A percentile compares a stretch with the other conserved stretches of the same genome.
Evolutionary conservation across 257 asterid species (phyloP).

Genomic region (Orobanche coerulescens): DNA sequence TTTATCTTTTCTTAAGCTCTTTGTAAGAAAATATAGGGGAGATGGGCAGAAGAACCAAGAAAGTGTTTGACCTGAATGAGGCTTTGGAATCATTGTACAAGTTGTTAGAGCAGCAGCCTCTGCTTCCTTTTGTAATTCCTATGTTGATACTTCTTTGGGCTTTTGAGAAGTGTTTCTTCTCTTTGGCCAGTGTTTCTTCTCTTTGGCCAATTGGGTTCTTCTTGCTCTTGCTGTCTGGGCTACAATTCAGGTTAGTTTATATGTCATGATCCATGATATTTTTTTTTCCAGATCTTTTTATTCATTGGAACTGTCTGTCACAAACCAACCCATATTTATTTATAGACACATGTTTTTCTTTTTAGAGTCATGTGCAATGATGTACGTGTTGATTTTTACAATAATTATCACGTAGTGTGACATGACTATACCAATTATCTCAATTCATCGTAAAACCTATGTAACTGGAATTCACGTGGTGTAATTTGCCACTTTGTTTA

Average conservation of each 20-base stretch:
- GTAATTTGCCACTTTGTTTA: background rate
- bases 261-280: background rate
- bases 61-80: constrained; percentile 37
- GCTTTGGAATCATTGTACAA: constrained; percentile 45
- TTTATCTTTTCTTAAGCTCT: background rate
- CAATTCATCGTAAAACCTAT: too few relatives aligned
- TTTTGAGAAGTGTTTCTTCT: constrained; percentile 82
- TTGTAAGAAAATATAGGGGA: background rate
- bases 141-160: constrained; percentile 56
- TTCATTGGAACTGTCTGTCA: background rate
- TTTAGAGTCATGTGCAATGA: too few relatives aligned
- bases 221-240: constrained; percentile 81
- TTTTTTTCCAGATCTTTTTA: background rate
- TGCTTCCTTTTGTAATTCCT: constrained; percentile 56
- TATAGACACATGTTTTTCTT: too few relatives aligned
- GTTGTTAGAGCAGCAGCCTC: constrained; percentile 59
- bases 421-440: too few relatives aligned
- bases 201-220: constrained; percentile 85
- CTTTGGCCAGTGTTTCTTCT: too few relatives aligned
- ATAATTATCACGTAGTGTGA: too few relatives aligned
- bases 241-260: constrained; percentile 56
- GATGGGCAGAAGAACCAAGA: constrained; percentile 60
- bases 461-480: too few relatives aligned
- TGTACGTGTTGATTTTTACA: too few relatives aligned
- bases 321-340: background rate